Base-by-base conservation (phyloP, 2,329 filamentous ascomycete genomes). In the Epichloe elymi region DNA sequence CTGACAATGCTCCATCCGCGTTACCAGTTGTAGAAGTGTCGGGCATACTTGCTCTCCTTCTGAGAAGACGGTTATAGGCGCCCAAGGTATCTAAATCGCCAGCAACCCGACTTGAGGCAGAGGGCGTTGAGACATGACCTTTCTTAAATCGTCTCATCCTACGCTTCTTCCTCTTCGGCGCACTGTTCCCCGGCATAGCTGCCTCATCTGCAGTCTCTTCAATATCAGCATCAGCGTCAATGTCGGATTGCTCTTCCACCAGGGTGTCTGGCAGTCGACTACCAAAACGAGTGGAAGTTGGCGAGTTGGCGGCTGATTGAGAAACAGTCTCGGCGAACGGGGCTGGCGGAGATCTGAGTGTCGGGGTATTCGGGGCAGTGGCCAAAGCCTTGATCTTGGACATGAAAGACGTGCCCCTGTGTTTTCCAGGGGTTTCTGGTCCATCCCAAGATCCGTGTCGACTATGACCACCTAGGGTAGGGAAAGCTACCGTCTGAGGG, bases 171-270 rank as follows among this genome's bases (percentile, higher is more conserved):
- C 76, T 73, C 55, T 76, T 78, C 2, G 66, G 59, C 30, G 67
- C 60, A 49, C 48, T 56, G 6, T 53, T 49, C 7, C 72, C 70
- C 14, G 69, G 63, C n/a, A 67, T 60, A 17, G 70, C 69, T n/a
- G 75, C 76, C 62, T 95, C 90, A 49, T 89, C 88, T 0, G 83
- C 86, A 43, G 88, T 95, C 63, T 93, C 88, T 63, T 55, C 52
- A 15, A 52, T 39, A 46, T 54, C 51, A 7, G 45, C 53, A 40
- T 52, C 55, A 15, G 46, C 56, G 30, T 78, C 76, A 26, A 71
- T 70, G 42, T 73, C 67, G 8, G 64, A 65, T 53, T 68, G 63
- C 52, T 76, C 74, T 56, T 79, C 76, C 41, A 70, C 66, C 51
- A 81, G 64, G 1, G 74, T 79, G 19, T 75, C 71, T 10, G 76